A percentile compares a stretch with the other conserved stretches of the same genome.
These are phyloP conservation scores for Aphanomyces invadans DNA, from an alignment of 352 stramenopile genomes.

Conservation along the genomic window DNA sequence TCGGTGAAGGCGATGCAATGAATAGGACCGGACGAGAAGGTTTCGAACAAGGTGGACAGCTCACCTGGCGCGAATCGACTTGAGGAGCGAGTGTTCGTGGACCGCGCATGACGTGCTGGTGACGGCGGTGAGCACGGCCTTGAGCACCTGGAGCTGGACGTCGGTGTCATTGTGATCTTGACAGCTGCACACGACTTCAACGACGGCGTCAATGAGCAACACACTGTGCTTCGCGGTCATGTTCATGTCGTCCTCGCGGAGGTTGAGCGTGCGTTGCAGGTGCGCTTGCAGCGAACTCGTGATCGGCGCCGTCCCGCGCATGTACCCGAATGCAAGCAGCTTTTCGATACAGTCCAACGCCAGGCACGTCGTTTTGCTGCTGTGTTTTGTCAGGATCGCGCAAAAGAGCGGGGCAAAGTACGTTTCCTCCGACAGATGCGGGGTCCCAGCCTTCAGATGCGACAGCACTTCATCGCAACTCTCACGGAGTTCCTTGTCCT, in stretches of 20 bases:
- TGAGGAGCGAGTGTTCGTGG: conserved; percentile 90
- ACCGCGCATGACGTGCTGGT: conserved; percentile 86
- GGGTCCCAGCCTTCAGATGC: conserved; percentile 10
- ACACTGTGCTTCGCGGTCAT: conserved; percentile 3
- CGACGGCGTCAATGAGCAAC: conserved; percentile 74
- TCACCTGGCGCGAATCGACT: conserved; percentile 87
- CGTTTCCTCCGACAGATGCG: conserved; percentile 27
- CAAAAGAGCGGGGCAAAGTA: conserved; percentile 61
- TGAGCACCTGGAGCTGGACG: conserved; percentile 91
- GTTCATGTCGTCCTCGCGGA: conserved; percentile 18
- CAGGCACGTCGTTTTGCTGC: conserved; percentile 57
- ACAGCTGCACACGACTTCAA: conserved; percentile 85
- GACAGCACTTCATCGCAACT: conserved; percentile 24
- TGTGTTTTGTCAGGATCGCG: conserved; percentile 61
- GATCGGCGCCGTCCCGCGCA: conserved; percentile 55
- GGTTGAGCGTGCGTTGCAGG: conserved; percentile 24
- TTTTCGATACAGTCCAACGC: conserved; percentile 88
- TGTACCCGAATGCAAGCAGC: conserved; percentile 82
- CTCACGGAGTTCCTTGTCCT: conserved; percentile 32
- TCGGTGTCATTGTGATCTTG: conserved; percentile 86
- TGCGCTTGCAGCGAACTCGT: conserved; percentile 54
- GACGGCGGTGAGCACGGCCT: conserved; percentile 86
- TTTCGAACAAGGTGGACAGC: neutral
- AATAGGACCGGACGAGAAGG: neutral
- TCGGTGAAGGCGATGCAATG: too few relatives aligned